These are phyloP conservation scores for Flaveria floridana DNA, from an alignment of 140 eudicot genomes.

Conservation along the genomic window DNA sequence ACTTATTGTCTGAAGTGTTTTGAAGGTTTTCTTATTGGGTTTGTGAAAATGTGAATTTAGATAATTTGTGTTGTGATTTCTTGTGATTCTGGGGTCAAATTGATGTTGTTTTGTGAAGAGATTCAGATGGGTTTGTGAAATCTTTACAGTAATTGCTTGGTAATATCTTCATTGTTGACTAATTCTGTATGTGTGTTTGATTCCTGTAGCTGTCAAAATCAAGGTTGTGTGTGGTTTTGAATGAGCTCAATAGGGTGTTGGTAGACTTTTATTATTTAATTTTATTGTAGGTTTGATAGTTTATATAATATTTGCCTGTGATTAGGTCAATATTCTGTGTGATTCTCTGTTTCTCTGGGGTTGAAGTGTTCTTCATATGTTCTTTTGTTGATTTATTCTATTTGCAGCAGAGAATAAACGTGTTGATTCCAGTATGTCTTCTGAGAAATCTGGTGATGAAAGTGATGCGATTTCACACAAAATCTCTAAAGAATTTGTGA, in stretches of 20 bases:
- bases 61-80: constrained; percentile 3
- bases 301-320: constrained; percentile 15
- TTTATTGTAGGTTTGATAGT: constrained; percentile 1
- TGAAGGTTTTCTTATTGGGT: constrained; percentile 14
- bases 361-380: constrained; percentile 29
- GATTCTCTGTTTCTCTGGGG: constrained; percentile 5
- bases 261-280: constrained; percentile 11
- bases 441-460: constrained; percentile 62
- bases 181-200: constrained; percentile 29
- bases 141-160: constrained; percentile 17
- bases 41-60: constrained; percentile 13
- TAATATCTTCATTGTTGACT: constrained; percentile 33
- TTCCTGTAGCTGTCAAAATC: constrained; percentile 31
- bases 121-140: constrained; percentile 19
- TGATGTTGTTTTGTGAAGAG: constrained; percentile 18
- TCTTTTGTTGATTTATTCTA: background rate
- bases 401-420: constrained; percentile 62
- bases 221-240: constrained; percentile 27
- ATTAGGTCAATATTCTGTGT: constrained; percentile 29
- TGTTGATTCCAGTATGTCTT: constrained; percentile 47
- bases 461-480: constrained; percentile 44
- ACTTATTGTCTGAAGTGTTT: too few relatives aligned
- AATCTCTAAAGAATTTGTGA: constrained; percentile 40
- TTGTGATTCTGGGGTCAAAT: constrained; percentile 27
- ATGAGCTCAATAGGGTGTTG: constrained; percentile 5